Percentiles rank a stretch among this genome's conserved stretches.
Conservation (phyloP, 208 protist species). For the Novymonas esmeraldas region DNA sequence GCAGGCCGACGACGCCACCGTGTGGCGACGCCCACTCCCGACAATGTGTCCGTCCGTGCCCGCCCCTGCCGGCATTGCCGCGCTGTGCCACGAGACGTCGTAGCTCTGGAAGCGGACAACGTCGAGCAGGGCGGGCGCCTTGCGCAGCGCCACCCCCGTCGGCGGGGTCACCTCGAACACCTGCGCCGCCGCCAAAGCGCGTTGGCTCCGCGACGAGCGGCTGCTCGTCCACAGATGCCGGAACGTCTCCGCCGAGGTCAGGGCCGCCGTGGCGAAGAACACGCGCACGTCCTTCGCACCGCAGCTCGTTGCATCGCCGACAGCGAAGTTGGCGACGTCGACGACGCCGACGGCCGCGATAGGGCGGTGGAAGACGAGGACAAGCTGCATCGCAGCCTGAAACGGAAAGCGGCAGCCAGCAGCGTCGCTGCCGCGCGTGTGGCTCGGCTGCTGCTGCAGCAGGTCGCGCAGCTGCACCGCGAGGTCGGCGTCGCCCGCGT, state of each 20-base stretch:
- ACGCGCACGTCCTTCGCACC: conserved; percentile 70
- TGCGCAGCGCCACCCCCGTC: conserved; percentile 62
- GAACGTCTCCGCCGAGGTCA: conserved; percentile 24
- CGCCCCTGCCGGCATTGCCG: not conserved
- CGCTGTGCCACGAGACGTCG: conserved; percentile 47
- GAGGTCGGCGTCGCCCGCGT: too few relatives aligned
- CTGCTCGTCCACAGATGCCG: conserved; percentile 40
- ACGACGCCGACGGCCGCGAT: conserved; percentile 57
- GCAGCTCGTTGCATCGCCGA: conserved; percentile 62
- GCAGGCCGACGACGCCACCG: too few relatives aligned
- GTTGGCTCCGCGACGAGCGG: conserved; percentile 9
- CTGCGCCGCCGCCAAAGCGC: conserved; percentile 14
- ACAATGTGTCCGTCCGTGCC: too few relatives aligned
- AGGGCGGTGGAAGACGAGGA: conserved; percentile 54
- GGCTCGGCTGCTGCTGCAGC: not conserved
- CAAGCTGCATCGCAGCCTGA: conserved; percentile 52
- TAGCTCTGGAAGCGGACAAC: conserved; percentile 70
- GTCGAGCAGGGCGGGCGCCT: conserved; percentile 56
- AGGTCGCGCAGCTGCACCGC: not conserved
- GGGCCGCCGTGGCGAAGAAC: conserved; percentile 37
- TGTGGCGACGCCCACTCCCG: too few relatives aligned
- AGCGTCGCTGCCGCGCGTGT: conserved; percentile 1
- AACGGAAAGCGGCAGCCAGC: conserved; percentile 56
- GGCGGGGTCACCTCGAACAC: conserved; percentile 64
- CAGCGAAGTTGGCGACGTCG: conserved; percentile 75